These are phyloP conservation scores for Lichtheimia corymbifera DNA, from an alignment of 371 early-diverging fungal genomes.

Conservation along the genomic window DNA sequence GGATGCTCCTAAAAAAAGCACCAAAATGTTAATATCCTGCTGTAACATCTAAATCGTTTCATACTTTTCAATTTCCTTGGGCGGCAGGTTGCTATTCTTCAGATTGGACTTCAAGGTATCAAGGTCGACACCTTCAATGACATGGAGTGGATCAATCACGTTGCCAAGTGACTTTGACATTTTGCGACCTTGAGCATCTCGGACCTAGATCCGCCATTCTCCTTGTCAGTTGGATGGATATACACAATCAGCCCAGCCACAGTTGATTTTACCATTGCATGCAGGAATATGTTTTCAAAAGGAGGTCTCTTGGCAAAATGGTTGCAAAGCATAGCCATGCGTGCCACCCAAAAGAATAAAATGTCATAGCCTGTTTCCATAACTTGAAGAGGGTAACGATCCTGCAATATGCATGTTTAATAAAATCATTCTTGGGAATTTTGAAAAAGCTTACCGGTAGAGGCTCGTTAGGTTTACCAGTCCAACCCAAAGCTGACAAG, in stretches of 20 bases:
- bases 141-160: constrained; percentile 96
- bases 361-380: constrained; percentile 99
- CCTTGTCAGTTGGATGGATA: not conserved
- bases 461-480: constrained; percentile 31
- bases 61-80: constrained; percentile 77
- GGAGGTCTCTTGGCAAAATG: constrained; percentile 84
- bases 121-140: constrained; percentile 87
- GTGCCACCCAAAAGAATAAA: constrained; percentile 99
- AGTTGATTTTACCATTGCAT: constrained; percentile 69
- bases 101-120: constrained; percentile 70
- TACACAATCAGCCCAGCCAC: not conserved
- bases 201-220: constrained; percentile 53
- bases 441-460: not conserved
- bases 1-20: constrained; percentile 44
- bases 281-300: constrained; percentile 84
- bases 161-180: constrained; percentile 98
- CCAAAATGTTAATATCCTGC: too few species aligned
- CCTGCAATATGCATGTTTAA: constrained; percentile 20
- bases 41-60: not conserved
- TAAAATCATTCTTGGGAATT: not conserved
- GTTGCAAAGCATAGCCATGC: constrained; percentile 98
- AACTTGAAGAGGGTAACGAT: constrained; percentile 81
- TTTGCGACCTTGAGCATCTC: constrained; percentile 97
- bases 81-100: constrained; percentile 76
- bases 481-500: constrained; percentile 82